phyloP scores from a whole-genome alignment of 192 early-diverging fungal genomes.

The Coemansia javaensis region DNA sequence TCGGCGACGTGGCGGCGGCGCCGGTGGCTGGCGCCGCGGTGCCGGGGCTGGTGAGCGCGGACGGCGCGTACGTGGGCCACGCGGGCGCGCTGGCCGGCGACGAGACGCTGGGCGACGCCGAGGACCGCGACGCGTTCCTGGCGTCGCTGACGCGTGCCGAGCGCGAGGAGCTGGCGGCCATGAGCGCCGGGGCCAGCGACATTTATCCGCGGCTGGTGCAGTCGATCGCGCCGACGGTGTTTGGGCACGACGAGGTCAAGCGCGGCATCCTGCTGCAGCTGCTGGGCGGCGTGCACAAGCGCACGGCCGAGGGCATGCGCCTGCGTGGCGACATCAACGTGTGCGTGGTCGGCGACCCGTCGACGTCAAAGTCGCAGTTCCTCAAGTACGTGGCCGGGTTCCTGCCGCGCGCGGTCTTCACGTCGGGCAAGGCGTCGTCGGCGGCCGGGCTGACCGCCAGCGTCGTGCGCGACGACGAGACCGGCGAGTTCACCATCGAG shows the following conservation, averaged over 20 bases:
- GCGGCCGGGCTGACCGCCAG: slow-evolving; percentile 94
- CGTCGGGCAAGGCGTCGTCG: slow-evolving; percentile 92
- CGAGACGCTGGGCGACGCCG: slow-evolving; percentile 57
- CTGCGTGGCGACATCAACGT: slow-evolving; percentile 98
- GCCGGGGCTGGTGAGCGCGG: slow-evolving; percentile 4
- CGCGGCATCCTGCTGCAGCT: slow-evolving; percentile 91
- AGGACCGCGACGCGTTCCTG: slow-evolving; percentile 61
- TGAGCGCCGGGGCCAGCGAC: slow-evolving; percentile 57
- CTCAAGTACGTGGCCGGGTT: slow-evolving; percentile 81
- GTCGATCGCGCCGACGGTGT: slow-evolving; percentile 86
- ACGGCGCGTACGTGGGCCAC: slow-evolving; percentile 14
- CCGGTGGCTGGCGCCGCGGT: slow-evolving; percentile 19
- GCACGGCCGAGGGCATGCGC: slow-evolving; percentile 85
- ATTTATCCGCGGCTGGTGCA: slow-evolving; percentile 75
- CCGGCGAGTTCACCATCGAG: slow-evolving; percentile 95
- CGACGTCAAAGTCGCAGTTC: slow-evolving; percentile 86
- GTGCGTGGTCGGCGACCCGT: slow-evolving; percentile 94
- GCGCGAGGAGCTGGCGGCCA: slow-evolving; percentile 65
- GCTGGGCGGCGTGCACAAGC: slow-evolving; percentile 94
- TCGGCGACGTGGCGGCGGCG: slow-evolving; percentile 4
- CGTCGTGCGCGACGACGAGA: slow-evolving; percentile 95
- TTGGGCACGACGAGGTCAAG: slow-evolving; percentile 92
- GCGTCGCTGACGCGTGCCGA: slow-evolving; percentile 66
- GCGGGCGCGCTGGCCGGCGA: slow-evolving; percentile 42
- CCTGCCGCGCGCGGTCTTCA: slow-evolving; percentile 90